These are phyloP conservation scores for Ganoderma multipileum DNA, from an alignment of 1,284 basidiomycete genomes.

Conservation along the genomic window DNA sequence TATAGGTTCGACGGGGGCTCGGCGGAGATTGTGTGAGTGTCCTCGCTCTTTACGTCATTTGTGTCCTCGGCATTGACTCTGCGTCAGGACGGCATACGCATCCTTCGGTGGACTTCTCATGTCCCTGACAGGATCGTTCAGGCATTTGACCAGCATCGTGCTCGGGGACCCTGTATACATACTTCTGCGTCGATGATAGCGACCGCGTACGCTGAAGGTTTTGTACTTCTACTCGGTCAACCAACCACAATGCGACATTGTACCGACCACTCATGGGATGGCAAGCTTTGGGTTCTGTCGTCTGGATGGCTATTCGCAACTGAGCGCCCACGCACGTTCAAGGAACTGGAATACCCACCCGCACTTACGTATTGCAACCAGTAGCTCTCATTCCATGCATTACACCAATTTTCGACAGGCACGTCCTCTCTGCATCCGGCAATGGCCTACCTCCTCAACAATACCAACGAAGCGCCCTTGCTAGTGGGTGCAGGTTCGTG, in stretches of 20 bases:
- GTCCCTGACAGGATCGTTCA: conserved; percentile 92
- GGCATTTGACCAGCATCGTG: conserved; percentile 92
- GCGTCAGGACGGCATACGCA: conserved; percentile 86
- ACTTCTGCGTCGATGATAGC: conserved; percentile 77
- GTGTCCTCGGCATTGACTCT: conserved; percentile 9
- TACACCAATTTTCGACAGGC: neutral
- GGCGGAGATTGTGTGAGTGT: conserved; percentile 80
- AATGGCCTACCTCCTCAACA: neutral
- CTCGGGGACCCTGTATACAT: conserved; percentile 94
- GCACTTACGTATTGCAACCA: neutral
- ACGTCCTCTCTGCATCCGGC: neutral
- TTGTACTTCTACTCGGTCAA: neutral
- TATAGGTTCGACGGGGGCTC: conserved; percentile 96
- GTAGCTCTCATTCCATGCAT: neutral
- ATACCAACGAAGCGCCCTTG: neutral
- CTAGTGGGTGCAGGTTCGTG: too few species aligned
- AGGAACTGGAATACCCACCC: neutral
- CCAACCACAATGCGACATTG: neutral
- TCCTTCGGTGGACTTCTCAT: conserved; percentile 98
- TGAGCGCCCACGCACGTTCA: neutral
- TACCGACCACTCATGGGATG: neutral
- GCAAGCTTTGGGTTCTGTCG: neutral
- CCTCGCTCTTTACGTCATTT: conserved; percentile 12
- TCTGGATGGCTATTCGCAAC: neutral
- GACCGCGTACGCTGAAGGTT: neutral